Evolutionary conservation across 352 stramenopile genomes (phyloP).

Genomic region (Peronospora belbahrii): DNA sequence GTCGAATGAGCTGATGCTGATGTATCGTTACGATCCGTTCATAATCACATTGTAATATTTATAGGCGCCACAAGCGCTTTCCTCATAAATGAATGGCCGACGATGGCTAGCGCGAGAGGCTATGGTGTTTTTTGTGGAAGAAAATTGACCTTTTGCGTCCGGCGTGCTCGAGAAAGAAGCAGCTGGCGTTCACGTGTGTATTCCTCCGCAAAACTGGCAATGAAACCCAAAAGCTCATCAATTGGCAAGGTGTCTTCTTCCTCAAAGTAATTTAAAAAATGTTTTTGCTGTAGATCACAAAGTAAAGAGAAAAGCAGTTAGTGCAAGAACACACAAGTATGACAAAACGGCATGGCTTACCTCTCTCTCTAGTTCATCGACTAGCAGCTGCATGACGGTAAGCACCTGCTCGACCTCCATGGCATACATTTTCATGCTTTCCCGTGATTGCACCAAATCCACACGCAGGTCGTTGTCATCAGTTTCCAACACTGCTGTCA

Average conservation of each 20-base stretch:
- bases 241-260: constrained; percentile 58
- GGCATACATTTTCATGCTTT: constrained; percentile 46
- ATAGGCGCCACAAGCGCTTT: not conserved
- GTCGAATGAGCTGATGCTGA: too few species aligned
- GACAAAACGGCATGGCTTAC: constrained; percentile 18
- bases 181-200: constrained; percentile 51
- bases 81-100: constrained; percentile 9
- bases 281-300: constrained; percentile 31
- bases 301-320: not conserved
- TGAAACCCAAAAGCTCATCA: constrained; percentile 54
- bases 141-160: constrained; percentile 8
- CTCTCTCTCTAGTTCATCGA: constrained; percentile 41
- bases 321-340: not conserved
- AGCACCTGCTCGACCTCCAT: constrained; percentile 58
- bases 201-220: constrained; percentile 54
- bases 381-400: constrained; percentile 30
- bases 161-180: constrained; percentile 22
- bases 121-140: constrained; percentile 19
- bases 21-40: constrained; percentile 23
- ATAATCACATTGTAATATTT: constrained; percentile 2
- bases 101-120: constrained; percentile 12
- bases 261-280: constrained; percentile 72
- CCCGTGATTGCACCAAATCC: constrained; percentile 18
- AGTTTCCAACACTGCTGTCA: constrained; percentile 18
- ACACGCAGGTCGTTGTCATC: constrained; percentile 21